Percentiles rank a stretch among this genome's conserved stretches.
phyloP scores from a whole-genome alignment of 2,329 filamentous ascomycete species.

The Neonectria neomacrospora region DNA sequence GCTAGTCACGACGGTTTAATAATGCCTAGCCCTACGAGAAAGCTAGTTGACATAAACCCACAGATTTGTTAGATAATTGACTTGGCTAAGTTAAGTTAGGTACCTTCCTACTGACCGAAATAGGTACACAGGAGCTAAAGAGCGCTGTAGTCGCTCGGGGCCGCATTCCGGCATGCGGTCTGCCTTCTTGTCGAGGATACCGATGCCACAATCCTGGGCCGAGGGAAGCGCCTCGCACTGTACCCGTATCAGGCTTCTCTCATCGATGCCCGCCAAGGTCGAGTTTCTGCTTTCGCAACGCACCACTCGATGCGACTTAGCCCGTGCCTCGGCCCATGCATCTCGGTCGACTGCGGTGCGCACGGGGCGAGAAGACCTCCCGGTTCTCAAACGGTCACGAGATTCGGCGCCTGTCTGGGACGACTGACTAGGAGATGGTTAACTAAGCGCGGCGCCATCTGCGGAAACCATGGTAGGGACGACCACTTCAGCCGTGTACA shows the following conservation, averaged over 20 bases:
- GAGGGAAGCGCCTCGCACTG: slow-evolving; percentile 32
- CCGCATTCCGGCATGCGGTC: slow-evolving; percentile 10
- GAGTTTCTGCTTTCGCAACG: slow-evolving; percentile 16
- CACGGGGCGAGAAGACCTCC: slow-evolving; percentile 4
- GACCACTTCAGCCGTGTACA: not conserved
- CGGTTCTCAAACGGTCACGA: slow-evolving; percentile 9
- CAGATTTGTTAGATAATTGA: too few species aligned
- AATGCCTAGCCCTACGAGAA: slow-evolving; percentile 11
- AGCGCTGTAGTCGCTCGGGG: not conserved
- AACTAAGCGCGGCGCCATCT: not conserved
- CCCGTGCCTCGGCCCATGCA: not conserved
- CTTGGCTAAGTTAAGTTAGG: not conserved
- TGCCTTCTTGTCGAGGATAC: not conserved
- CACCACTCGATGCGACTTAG: slow-evolving; percentile 20
- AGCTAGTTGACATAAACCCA: not conserved
- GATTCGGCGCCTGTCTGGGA: slow-evolving; percentile 16
- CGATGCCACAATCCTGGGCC: slow-evolving; percentile 2
- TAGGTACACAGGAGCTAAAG: not conserved
- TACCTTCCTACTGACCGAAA: not conserved
- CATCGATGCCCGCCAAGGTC: not conserved
- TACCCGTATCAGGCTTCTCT: slow-evolving; percentile 11
- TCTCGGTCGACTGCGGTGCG: slow-evolving; percentile 5
- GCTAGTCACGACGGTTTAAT: slow-evolving; percentile 3
- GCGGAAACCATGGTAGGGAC: not conserved
- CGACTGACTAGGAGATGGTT: not conserved